Evolutionary conservation across 2,329 filamentous ascomycete species (phyloP), one percentile per base, ranked within the genome.

Genomic region (Sclerotinia minor): DNA sequence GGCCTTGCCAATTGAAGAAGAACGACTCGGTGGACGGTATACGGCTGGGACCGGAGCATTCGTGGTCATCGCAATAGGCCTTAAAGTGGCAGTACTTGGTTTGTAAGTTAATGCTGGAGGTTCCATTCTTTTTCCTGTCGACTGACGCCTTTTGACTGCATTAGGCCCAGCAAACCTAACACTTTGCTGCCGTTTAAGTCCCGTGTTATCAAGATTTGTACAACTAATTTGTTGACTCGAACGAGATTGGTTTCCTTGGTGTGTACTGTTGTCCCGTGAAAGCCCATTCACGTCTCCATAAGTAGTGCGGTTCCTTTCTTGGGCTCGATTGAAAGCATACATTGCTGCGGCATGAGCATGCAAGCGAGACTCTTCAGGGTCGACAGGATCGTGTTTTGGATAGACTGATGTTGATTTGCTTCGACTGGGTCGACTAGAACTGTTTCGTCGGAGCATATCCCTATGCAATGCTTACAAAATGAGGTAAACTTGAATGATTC

Each of bases 321-420:
- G 80, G n/a, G 84, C 83, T 69, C 83, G 81, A 8, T 79, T 76
- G 74, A 85, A 91, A 1, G 89, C 89, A 73, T 87, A 79, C 45
- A 81, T 79, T 9, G 89, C 89, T 29, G 89, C 88, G 50, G 84
- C 82, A 50, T 86, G 83, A 9, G 89, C 89, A 76, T 90, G 85
- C 65, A 85, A 80, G 60, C 84, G 82, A 2, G 84, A 84, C 4
- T 79, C 76, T 15, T 76, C 77, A 1, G 83, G 82, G 71, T 82
- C 79, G 55, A 87, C 83, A 63, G 82, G 79, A 61, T 84, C 80
- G 26, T 84, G 77, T 68, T 79, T 79, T 41, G 81, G 80, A 61
- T 80, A 80, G 41, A 81, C 77, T 45, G 84, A 81, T n/a, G 80
- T 80, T 8, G 85, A 87, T 74, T 85, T 87, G 75, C 82, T 84